These are phyloP conservation scores for Aspergillaceae sp. DNA, from an alignment of 2,329 filamentous ascomycete genomes.

Conservation along the genomic window DNA sequence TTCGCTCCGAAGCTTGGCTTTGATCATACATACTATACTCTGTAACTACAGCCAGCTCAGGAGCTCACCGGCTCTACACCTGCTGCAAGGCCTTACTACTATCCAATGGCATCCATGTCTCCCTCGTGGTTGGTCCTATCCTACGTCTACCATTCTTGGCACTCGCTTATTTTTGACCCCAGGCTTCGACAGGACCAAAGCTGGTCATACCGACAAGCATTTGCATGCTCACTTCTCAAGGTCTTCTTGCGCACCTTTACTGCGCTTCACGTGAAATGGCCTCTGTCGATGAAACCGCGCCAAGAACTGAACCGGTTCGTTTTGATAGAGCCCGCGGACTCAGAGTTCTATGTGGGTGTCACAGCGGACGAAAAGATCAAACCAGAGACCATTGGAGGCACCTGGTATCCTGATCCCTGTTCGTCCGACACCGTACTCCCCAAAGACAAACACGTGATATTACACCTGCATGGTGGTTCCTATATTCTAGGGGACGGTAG, in stretches of 20 bases:
- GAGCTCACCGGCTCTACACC: too few relatives aligned
- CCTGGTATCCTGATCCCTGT: conserved; percentile 10
- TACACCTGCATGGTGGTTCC: conserved; percentile 14
- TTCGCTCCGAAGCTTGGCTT: too few relatives aligned
- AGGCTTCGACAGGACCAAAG: conserved; percentile 6
- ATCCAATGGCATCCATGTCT: too few relatives aligned
- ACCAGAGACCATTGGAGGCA: conserved; percentile 10
- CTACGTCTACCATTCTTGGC: neutral
- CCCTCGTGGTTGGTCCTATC: too few relatives aligned
- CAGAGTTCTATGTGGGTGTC: conserved; percentile 6
- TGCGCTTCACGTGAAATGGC: conserved; percentile 3
- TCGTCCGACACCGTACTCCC: neutral
- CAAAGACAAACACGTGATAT: conserved; percentile 6
- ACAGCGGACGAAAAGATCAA: conserved; percentile 5
- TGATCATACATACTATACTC: too few relatives aligned
- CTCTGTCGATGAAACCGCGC: conserved; percentile 7
- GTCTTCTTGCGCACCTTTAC: conserved; percentile 5
- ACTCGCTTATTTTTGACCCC: neutral
- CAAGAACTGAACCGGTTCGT: conserved; percentile 7
- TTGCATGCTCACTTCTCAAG: conserved; percentile 5
- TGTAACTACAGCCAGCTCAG: too few relatives aligned
- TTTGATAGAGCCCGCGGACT: conserved; percentile 6
- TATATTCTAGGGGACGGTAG: conserved; percentile 12
- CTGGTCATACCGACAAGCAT: conserved; percentile 10
- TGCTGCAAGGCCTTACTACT: too few relatives aligned